These are phyloP conservation scores for Fonsecaea multimorphosa DNA, from an alignment of 2,329 filamentous ascomycete species.

Conservation along the genomic window DNA sequence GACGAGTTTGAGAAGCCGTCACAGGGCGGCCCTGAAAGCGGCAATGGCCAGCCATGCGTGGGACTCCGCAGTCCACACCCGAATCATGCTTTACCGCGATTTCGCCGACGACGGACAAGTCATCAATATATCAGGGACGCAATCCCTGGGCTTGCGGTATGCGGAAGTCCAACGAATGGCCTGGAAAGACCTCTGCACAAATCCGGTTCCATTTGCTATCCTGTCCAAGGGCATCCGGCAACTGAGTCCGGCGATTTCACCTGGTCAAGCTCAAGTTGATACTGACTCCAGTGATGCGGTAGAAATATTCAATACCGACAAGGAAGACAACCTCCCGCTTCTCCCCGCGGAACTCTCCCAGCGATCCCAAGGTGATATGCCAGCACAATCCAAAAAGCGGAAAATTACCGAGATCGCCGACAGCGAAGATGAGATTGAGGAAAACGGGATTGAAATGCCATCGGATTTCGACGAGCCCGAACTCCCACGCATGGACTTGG, in stretches of 20 bases:
- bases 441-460: conserved; percentile 37
- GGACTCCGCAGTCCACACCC: conserved; percentile 76
- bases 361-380: conserved; percentile 28
- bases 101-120: conserved; percentile 60
- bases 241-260: conserved; percentile 7
- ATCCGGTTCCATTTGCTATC: conserved; percentile 51
- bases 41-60: conserved; percentile 77
- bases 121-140: conserved; percentile 43
- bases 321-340: conserved; percentile 24
- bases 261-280: conserved; percentile 17
- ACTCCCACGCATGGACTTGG: conserved; percentile 18
- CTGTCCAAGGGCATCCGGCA: conserved; percentile 39
- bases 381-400: conserved; percentile 44
- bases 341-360: conserved; percentile 30
- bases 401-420: conserved; percentile 53
- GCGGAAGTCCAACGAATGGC: conserved; percentile 70
- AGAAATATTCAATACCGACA: conserved; percentile 16
- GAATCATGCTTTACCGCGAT: conserved; percentile 80
- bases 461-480: conserved; percentile 29
- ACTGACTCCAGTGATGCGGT: conserved; percentile 20
- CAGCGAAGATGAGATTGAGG: conserved; percentile 51
- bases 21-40: conserved; percentile 73
- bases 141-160: conserved; percentile 58
- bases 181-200: conserved; percentile 53
- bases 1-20: conserved; percentile 73